These are phyloP conservation scores for Suillus discolor DNA, from an alignment of 768 basidiomycete species.

Conservation along the genomic window DNA sequence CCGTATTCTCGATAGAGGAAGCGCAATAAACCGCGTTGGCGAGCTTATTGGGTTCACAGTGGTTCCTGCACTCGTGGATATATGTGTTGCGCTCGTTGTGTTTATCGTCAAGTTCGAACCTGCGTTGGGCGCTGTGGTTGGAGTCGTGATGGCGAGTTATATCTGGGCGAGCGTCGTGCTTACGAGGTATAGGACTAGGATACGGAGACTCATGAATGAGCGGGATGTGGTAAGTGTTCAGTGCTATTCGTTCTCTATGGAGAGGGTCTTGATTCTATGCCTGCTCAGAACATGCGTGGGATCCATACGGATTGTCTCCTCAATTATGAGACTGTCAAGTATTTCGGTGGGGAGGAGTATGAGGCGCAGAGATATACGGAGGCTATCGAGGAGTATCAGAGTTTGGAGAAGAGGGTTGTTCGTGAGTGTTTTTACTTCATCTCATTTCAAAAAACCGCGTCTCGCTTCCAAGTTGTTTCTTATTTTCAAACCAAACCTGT, in stretches of 20 bases:
- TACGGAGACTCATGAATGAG: slow-evolving; percentile 82
- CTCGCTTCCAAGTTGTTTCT: background rate
- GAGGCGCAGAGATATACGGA: slow-evolving; percentile 72
- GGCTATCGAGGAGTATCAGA: slow-evolving; percentile 75
- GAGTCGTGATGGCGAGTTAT: slow-evolving; percentile 74
- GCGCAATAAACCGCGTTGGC: slow-evolving; percentile 82
- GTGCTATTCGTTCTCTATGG: background rate
- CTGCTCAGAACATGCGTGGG: slow-evolving; percentile 64
- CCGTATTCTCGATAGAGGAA: slow-evolving; percentile 74
- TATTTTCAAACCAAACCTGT: background rate
- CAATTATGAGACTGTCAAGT: slow-evolving; percentile 87
- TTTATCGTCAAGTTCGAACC: slow-evolving; percentile 67
- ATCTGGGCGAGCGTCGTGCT: slow-evolving; percentile 49
- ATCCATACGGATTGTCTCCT: slow-evolving; percentile 83
- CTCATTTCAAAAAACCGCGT: too few relatives aligned
- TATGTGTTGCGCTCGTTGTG: slow-evolving; percentile 67
- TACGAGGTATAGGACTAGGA: slow-evolving; percentile 71
- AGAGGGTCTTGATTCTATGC: background rate
- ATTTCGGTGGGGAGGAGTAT: slow-evolving; percentile 84
- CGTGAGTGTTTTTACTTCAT: slow-evolving; percentile 42
- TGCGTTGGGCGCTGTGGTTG: slow-evolving; percentile 66
- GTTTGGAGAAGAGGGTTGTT: slow-evolving; percentile 72
- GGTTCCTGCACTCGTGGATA: slow-evolving; percentile 82
- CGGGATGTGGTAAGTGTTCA: slow-evolving; percentile 53
- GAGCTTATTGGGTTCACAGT: slow-evolving; percentile 86